phyloP scores from a whole-genome alignment of 306 rosid genomes.

The Glycine soja region DNA sequence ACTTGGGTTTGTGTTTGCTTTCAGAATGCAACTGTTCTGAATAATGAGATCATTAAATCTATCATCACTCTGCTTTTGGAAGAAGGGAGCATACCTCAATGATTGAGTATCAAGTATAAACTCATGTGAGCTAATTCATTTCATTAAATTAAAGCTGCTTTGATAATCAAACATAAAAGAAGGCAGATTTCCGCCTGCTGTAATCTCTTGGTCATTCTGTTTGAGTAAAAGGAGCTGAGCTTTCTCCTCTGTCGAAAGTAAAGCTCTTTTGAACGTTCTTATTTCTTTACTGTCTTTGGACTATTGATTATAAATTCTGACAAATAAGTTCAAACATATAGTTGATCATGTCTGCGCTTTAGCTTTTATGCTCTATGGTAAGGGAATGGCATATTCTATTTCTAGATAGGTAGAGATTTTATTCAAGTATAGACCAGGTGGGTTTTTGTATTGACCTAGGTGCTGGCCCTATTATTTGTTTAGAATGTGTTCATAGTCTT shows the following conservation, averaged over 20 bases:
- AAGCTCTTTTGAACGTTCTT: neutral
- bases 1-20: constrained; percentile 24
- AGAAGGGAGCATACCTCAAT: constrained; percentile 68
- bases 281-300: constrained; percentile 20
- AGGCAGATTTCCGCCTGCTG: constrained; percentile 13
- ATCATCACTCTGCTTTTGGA: constrained; percentile 83
- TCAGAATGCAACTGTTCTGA: constrained; percentile 63
- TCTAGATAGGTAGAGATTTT: neutral
- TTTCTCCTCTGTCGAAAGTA: neutral
- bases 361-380: neutral
- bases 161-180: constrained; percentile 18
- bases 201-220: constrained; percentile 24
- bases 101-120: constrained; percentile 33
- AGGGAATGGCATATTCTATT: neutral
- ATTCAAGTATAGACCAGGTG: neutral
- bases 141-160: constrained; percentile 20
- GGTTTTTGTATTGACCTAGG: neutral
- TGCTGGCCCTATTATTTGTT: neutral
- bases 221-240: constrained; percentile 22
- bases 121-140: constrained; percentile 9
- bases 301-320: neutral
- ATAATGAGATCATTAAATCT: constrained; percentile 78
- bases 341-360: neutral
- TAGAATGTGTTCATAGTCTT: too few species aligned
- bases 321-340: constrained; percentile 5